Base-by-base conservation (phyloP, 106 monocot genomes). In the Dendrobium chrysotoxum region DNA sequence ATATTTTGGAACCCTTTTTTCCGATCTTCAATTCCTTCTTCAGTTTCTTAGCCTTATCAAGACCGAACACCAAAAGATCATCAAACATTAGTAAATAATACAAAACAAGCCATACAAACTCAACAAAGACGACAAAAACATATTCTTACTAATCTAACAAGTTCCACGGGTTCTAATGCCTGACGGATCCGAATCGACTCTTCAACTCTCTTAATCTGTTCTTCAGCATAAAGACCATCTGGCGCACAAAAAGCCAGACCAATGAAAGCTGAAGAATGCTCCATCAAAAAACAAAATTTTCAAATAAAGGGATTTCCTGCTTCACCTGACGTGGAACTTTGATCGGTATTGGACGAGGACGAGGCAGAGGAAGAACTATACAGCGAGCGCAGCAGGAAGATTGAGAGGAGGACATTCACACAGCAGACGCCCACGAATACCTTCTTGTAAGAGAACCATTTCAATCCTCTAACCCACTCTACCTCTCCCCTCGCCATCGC, bases 171-270 rank as follows among this genome's bases (percentile, higher is more conserved):
- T 46, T 87, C 83, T 38, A 83, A 67, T 28, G 75, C 89, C 78
- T 82, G 55, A 35, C 89, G 85, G 44, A 89, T 79, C 71, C 77
- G 85, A 83, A 92, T 89, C 79, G 90, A 89, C 89, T 92, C 96
- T 80, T 94, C 86, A 21, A 88, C 84, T 70, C 76, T 86, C 86
- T 76, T 85, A 75, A 89, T 85, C 86, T 94, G 94, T 39, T 90
- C 89, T 65, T 87, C 86, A n/a, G 86, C 82, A 80, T 85, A 85
- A 71, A 81, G 75, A 47, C 76, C 47, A 78, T 53, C 93, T 91
- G 79, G 20, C 75, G 25, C 74, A 6, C 74, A 31, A 31, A 78
- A 28, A 79, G 23, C 46, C 23, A 76, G 44, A 82, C 15, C 57
- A 71, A 44, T 40, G 46, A 9, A 81, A 64, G 35, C 8, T 15